Conservation (phyloP, 495 filamentous ascomycete genomes). For the Cercophora newfieldiana region DNA sequence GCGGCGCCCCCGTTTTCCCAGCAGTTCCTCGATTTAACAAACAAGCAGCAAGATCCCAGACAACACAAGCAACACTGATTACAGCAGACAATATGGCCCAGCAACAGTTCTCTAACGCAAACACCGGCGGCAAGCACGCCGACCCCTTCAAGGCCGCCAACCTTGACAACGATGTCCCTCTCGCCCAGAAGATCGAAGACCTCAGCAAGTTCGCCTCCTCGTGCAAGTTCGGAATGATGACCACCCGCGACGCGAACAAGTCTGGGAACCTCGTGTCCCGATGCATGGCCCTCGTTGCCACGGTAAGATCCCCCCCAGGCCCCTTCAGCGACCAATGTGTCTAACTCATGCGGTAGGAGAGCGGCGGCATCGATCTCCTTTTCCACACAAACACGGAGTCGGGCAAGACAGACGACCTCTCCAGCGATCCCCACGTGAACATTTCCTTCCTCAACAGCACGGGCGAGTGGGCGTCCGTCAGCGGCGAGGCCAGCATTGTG, state of each 20-base stretch:
- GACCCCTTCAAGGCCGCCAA: constrained; percentile 85
- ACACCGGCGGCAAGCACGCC: constrained; percentile 54
- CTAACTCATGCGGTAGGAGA: constrained; percentile 55
- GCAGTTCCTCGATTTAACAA: not conserved
- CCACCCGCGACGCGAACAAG: constrained; percentile 56
- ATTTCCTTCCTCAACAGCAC: constrained; percentile 77
- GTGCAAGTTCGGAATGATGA: constrained; percentile 79
- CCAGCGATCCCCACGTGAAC: constrained; percentile 74
- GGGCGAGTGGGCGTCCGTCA: constrained; percentile 76
- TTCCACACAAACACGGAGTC: constrained; percentile 95
- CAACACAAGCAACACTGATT: not conserved
- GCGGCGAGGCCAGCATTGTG: constrained; percentile 66
- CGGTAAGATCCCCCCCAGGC: constrained; percentile 49
- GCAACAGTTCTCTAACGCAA: constrained; percentile 55
- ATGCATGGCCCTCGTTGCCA: constrained; percentile 89
- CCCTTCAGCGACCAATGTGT: not conserved
- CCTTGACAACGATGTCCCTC: constrained; percentile 56
- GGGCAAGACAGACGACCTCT: constrained; percentile 85
- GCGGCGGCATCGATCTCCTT: constrained; percentile 78
- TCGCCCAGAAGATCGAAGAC: constrained; percentile 79
- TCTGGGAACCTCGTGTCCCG: constrained; percentile 68
- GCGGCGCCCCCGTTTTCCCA: not conserved
- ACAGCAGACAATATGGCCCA: constrained; percentile 22
- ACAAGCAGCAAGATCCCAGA: not conserved
- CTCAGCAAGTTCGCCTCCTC: constrained; percentile 65